Evolutionary conservation across 345 rosid species (phyloP), one percentile per base, ranked within the genome.

Genomic region (Fremontodendron californicum): DNA sequence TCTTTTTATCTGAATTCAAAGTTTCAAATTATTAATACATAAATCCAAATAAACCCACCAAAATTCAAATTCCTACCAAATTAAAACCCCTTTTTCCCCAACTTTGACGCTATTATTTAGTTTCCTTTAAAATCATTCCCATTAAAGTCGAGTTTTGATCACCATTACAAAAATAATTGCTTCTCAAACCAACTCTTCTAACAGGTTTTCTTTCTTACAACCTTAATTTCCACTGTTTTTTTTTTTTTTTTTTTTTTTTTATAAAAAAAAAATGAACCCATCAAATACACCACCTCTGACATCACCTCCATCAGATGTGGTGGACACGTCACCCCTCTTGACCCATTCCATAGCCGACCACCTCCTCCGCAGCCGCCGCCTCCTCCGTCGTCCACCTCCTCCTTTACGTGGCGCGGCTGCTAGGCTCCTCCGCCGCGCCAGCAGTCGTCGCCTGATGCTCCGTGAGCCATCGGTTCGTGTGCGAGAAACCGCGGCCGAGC

Each of bases 401-500:
- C 90, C 84, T 4, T 78, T 93, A 27, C 88, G 89, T 0, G 92
- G 87, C 1, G 86, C 90, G 0, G 94, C 96, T 2, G 86, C 92
- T 13, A 84, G 97, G 49, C 85, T 93, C 71, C 84, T 95, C 48
- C 93, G 98, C 37, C 89, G 88, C 18, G 92, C 97, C 9, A 92
- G 96, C 60, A 88, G 89, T 81, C 92, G 94, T 1, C 85, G 89
- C 40, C 73, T 93, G 97, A 87, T 92, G 97, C 91, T 94, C 11
- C 87, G 93, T 0, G 96, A 85, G 71, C 91, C 96, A 0, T 95
- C 99, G 19, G 87, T 90, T 42, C 82, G 88, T 68, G 97, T 95
- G 29, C 88, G 98, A 6, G 98, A 93, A 74, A 84, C 81, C 25
- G 97, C 98, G 6, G 97, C 97, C 6, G 99, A 93, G 87, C 99